Evolutionary conservation across 441 rosid species (phyloP), one percentile per base, ranked within the genome.

Genomic region (Brassica balearica): DNA sequence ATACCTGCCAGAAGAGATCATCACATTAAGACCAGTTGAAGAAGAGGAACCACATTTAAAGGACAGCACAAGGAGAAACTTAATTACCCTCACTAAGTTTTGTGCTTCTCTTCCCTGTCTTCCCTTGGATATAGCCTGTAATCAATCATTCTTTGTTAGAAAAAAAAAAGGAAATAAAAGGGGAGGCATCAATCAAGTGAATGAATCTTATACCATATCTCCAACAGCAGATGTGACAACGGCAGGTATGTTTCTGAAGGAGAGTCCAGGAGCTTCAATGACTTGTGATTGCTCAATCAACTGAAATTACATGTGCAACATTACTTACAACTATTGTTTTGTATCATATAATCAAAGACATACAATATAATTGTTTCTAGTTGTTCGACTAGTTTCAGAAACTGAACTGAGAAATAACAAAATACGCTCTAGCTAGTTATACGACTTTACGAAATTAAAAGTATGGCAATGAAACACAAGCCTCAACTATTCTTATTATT

Each of bases 91-190:
- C 66, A 95, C 84, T 68, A 87, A 65, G 80, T 95, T 95, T 74
- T 90, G 97, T 2, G 97, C 97, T 80, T 92, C 97, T 85, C 93
- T 87, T 85, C 97, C 98, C 72, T 95, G 97, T 11, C 86, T 84
- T 77, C 89, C 98, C 83, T 95, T 92, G 2, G 98, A 91, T 75
- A 91, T 81, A 36, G 87, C 91, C 94, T 93, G 78, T 34, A 48
- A 68, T 38, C 12, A 48, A 68, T 38, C 12, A 38, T 38, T 62
- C 19, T 8, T 29, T 29, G 38, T 14, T 14, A 59, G 22, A 63
- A 27, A 61, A 56, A 1, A 17, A 8, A 20, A 20, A 11, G 51
- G 29, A 58, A 20, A 61, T 9, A 60, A 60, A 60, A 60, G 32
- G 12, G 14, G n/a, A 23, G 7, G 34, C 20, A 59, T 60, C 36